Percentiles rank a stretch among this genome's conserved stretches.
Evolutionary conservation across 2,329 filamentous ascomycete genomes (phyloP).

Genomic region (Talaromyces pinophilus): DNA sequence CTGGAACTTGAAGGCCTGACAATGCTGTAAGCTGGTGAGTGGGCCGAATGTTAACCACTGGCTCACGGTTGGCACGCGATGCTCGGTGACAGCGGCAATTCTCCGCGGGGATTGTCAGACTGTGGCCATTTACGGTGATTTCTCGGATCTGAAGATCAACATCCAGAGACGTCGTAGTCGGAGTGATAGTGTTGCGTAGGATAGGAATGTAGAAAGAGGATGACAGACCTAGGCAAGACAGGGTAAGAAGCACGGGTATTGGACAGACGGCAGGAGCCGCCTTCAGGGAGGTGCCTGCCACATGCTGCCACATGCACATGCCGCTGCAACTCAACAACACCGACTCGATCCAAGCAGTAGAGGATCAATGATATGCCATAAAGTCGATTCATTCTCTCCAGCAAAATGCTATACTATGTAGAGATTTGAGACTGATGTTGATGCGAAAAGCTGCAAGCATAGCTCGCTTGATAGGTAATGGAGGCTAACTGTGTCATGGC

Average conservation of each 20-base stretch:
- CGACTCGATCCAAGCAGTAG: background rate
- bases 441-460: background rate
- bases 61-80: background rate
- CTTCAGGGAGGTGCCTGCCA: background rate
- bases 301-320: background rate
- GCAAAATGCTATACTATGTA: too few species aligned
- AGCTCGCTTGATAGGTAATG: background rate
- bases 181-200: background rate
- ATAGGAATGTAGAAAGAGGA: background rate
- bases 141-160: background rate
- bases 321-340: background rate
- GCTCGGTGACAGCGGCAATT: background rate
- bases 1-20: background rate
- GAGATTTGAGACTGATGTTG: background rate
- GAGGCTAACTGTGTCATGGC: background rate
- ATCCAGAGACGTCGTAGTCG: background rate
- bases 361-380: background rate
- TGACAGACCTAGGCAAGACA: background rate
- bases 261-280: constrained; percentile 1
- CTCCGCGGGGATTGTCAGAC: background rate
- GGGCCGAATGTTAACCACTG: background rate
- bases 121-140: background rate
- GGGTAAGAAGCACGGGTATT: background rate
- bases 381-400: too few species aligned
- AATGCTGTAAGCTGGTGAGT: background rate